Evolutionary conservation across 169 alveolate species (phyloP), one percentile per base, ranked within the genome.

Genomic region (Babesia divergens): DNA sequence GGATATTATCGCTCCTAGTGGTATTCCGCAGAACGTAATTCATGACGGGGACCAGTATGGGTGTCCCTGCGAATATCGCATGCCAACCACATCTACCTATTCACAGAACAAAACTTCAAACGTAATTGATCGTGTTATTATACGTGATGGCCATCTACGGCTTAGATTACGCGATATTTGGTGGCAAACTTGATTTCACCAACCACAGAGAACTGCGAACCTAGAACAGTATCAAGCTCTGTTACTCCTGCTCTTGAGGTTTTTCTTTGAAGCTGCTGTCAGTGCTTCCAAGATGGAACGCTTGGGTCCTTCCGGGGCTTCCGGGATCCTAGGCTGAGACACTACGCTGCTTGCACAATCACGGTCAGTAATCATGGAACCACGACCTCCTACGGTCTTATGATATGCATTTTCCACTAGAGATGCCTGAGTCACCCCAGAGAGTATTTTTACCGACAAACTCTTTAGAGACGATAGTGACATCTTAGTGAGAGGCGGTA

Each of bases 261-360:
- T 16, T 16, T 16, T 16, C 49, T 42, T 42, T 42, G 16, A 42
- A 42, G n/a, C 49, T 52, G 42, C n/a, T n/a, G 54, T 74, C 37
- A 44, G 64, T 28, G 65, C 53, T 20, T 56, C 86, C 66, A 77
- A 40, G 5, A 77, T 77, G 26, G 86, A 77, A 28, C 68, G 86
- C 49, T 77, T 77, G 14, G 22, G 40, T 13, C 82, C 82, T 5
- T 58, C 43, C 40, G 65, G 80, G 51, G 44, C 35, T 53, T 65
- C 69, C 1, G 82, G 80, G 82, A 67, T 67, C 34, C 53, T 31
- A 42, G 58, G 53, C 29, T 65, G 80, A 0, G 59, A 42, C 0
- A 67, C 53, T 0, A 52, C 31, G 35, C 86, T 77, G 11, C 72
- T 59, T 7, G 67, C 86, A 1, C 46, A 1, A 22, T 68, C 86